Evolutionary conservation across 2,329 filamentous ascomycete species (phyloP).

Genomic region (Polychaeton citri): DNA sequence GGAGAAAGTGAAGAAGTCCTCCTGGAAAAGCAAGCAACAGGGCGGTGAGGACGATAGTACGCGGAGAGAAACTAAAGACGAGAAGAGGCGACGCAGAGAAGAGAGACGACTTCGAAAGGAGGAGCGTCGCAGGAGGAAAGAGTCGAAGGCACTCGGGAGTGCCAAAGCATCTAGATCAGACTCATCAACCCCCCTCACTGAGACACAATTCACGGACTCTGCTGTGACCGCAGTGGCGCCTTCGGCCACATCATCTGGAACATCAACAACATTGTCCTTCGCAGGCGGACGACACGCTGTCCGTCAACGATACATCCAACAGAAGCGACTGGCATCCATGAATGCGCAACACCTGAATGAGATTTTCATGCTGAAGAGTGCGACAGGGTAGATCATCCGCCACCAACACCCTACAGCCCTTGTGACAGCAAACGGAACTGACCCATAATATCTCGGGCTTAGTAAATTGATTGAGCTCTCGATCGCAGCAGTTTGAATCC

Average conservation of each 20-base stretch:
- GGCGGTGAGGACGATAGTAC: conserved; percentile 10
- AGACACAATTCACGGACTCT: conserved; percentile 2
- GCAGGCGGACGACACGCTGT: conserved; percentile 49
- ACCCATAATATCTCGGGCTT: no score
- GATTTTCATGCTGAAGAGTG: conserved; percentile 57
- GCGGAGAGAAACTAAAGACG: conserved; percentile 16
- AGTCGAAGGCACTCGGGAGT: conserved; percentile 16
- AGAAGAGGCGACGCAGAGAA: conserved; percentile 20
- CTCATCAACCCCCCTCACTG: conserved; percentile 1
- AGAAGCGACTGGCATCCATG: conserved; percentile 72
- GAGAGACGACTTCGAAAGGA: conserved; percentile 14
- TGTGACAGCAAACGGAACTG: no score
- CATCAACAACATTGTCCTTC: conserved; percentile 7
- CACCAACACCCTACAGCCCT: no score
- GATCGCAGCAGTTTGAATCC: no score
- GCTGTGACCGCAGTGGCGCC: conserved; percentile 4
- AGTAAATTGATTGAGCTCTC: no score
- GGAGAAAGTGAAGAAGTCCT: background rate
- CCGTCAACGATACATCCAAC: conserved; percentile 70
- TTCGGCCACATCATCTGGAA: conserved; percentile 1
- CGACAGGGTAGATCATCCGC: background rate
- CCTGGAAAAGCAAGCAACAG: conserved; percentile 2
- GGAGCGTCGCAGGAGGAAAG: conserved; percentile 30
- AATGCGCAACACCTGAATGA: conserved; percentile 76
- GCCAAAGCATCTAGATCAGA: conserved; percentile 13